Evolutionary conservation across 352 stramenopile species (phyloP).

Genomic region (Pythium utonaiense): DNA sequence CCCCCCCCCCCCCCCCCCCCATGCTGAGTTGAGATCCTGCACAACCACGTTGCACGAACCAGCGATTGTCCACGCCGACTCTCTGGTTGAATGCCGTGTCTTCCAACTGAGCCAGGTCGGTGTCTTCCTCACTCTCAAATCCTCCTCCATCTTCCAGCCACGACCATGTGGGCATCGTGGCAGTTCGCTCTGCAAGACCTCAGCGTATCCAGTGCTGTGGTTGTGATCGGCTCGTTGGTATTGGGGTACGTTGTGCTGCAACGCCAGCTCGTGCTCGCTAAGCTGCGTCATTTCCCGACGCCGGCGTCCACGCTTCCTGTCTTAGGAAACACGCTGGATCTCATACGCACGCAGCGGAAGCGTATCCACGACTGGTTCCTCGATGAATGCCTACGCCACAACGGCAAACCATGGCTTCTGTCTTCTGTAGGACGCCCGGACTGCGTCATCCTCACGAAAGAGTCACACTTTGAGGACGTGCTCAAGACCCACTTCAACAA

Average conservation of each 20-base stretch:
- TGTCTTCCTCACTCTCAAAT: not conserved
- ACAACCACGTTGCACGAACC: not conserved
- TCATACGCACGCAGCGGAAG: slow-evolving; percentile 36
- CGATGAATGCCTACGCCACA: slow-evolving; percentile 40
- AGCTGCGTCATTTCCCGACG: slow-evolving; percentile 27
- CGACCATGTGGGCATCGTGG: slow-evolving; percentile 5
- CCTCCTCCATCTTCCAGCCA: not conserved
- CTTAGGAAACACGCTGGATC: slow-evolving; percentile 55
- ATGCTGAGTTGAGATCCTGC: not conserved
- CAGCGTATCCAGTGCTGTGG: not conserved
- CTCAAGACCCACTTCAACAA: slow-evolving; percentile 68
- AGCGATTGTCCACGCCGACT: not conserved
- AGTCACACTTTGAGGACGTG: slow-evolving; percentile 51
- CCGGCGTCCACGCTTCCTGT: slow-evolving; percentile 40
- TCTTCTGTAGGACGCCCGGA: slow-evolving; percentile 32
- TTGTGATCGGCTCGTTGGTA: not conserved
- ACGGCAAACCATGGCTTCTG: slow-evolving; percentile 44
- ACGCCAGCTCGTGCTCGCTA: not conserved
- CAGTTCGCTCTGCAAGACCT: slow-evolving; percentile 1
- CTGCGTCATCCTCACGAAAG: slow-evolving; percentile 38
- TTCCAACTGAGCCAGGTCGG: not conserved
- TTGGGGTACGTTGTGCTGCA: slow-evolving; percentile 15
- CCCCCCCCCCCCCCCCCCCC: too few relatives aligned
- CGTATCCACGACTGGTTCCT: slow-evolving; percentile 61
- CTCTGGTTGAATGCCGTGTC: not conserved